Evolutionary conservation across 2,329 filamentous ascomycete genomes (phyloP).

Genomic region (Aureobasidium namibiae): DNA sequence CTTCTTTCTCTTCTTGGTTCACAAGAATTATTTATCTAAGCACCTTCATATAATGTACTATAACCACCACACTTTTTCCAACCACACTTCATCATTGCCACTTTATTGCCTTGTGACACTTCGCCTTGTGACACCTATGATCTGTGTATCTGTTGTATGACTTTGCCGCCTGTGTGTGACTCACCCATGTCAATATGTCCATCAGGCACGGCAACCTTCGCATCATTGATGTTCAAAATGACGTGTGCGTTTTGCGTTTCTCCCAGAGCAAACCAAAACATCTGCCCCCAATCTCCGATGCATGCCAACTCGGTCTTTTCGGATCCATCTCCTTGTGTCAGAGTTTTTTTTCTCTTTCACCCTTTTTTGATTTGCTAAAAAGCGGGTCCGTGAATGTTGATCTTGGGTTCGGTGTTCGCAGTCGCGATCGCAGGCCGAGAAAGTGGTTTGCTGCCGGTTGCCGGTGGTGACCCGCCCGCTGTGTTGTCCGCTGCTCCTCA

Average conservation of each 20-base stretch:
- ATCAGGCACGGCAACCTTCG: neutral
- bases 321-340: neutral
- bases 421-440: neutral
- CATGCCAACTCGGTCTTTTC: too few relatives aligned
- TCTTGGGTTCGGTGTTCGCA: conserved; percentile 1
- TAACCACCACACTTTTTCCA: neutral
- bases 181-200: neutral
- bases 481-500: neutral
- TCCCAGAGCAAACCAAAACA: neutral
- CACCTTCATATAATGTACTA: neutral
- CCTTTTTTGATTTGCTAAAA: neutral
- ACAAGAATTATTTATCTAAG: neutral
- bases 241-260: neutral
- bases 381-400: neutral
- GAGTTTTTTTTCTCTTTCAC: neutral
- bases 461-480: neutral
- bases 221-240: conserved; percentile 5
- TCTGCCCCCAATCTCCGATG: neutral
- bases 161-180: neutral
- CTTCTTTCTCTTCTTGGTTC: neutral
- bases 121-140: neutral
- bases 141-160: neutral
- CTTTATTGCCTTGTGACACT: neutral
- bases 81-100: neutral
- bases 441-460: neutral